phyloP scores from a whole-genome alignment of 352 stramenopile species.

The Blastocystis sp. region DNA sequence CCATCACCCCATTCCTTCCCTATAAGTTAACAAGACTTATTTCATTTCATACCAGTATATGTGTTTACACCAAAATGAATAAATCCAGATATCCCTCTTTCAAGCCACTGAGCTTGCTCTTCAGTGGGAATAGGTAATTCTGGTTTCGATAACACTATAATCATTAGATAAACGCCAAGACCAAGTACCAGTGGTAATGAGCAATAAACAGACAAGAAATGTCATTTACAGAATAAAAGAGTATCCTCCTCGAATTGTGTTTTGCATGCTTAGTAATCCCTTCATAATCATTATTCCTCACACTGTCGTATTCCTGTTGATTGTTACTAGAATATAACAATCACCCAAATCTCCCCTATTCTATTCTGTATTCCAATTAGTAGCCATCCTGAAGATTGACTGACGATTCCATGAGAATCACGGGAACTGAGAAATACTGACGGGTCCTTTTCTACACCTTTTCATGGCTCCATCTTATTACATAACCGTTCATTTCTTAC shows the following conservation, averaged over 20 bases:
- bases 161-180: neutral
- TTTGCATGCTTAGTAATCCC: neutral
- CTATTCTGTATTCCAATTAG: neutral
- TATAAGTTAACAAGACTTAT: neutral
- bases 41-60: slow-evolving; percentile 39
- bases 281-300: neutral
- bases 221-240: slow-evolving; percentile 63
- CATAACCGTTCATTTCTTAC: neutral
- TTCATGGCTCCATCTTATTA: neutral
- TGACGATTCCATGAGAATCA: too few relatives aligned
- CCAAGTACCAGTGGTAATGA: neutral
- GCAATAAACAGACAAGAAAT: slow-evolving; percentile 2
- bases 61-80: slow-evolving; percentile 67
- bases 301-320: too few relatives aligned
- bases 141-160: slow-evolving; percentile 33
- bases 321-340: neutral
- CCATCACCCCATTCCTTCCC: slow-evolving; percentile 60
- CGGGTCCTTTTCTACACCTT: too few relatives aligned
- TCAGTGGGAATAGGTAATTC: slow-evolving; percentile 56
- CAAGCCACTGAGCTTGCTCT: slow-evolving; percentile 62
- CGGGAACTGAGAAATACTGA: too few relatives aligned
- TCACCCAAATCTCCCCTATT: neutral
- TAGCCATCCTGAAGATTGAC: too few relatives aligned
- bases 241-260: slow-evolving; percentile 13
- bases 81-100: slow-evolving; percentile 47